Conservation (phyloP, 2,329 filamentous ascomycete species). For the Diaporthe longicolla region DNA sequence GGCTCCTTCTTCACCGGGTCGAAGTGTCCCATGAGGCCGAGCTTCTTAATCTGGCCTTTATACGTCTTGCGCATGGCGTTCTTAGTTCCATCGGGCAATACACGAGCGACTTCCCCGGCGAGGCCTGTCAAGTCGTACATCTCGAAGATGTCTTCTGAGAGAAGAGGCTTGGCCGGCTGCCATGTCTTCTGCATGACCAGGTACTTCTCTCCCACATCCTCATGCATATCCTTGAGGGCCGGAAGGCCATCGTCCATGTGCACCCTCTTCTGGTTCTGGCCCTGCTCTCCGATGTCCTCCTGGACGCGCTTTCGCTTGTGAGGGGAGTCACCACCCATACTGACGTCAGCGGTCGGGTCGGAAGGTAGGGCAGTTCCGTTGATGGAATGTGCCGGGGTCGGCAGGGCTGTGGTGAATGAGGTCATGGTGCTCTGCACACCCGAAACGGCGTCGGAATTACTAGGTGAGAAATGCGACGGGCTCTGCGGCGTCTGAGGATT, state of each 20-base stretch:
- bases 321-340: constrained; percentile 66
- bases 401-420: constrained; percentile 67
- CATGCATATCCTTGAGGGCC: constrained; percentile 75
- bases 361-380: constrained; percentile 66
- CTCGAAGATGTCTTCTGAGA: constrained; percentile 71
- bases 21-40: constrained; percentile 74
- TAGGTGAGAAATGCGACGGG: constrained; percentile 73
- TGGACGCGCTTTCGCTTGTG: constrained; percentile 74
- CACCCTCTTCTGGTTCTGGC: constrained; percentile 71
- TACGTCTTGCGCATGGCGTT: constrained; percentile 77
- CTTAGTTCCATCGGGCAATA: constrained; percentile 76
- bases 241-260: constrained; percentile 73
- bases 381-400: constrained; percentile 74
- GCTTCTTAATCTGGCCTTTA: constrained; percentile 76
- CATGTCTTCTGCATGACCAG: constrained; percentile 69
- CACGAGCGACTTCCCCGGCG: constrained; percentile 73
- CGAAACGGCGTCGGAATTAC: constrained; percentile 64
- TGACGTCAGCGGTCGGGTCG: constrained; percentile 58
- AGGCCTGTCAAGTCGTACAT: constrained; percentile 69
- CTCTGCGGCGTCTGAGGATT: constrained; percentile 78
- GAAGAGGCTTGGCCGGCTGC: constrained; percentile 59
- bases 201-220: constrained; percentile 77
- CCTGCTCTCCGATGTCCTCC: constrained; percentile 66
- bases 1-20: constrained; percentile 71
- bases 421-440: constrained; percentile 67